phyloP scores from a whole-genome alignment of 2,329 filamentous ascomycete genomes.

The Bretziella fagacearum region DNA sequence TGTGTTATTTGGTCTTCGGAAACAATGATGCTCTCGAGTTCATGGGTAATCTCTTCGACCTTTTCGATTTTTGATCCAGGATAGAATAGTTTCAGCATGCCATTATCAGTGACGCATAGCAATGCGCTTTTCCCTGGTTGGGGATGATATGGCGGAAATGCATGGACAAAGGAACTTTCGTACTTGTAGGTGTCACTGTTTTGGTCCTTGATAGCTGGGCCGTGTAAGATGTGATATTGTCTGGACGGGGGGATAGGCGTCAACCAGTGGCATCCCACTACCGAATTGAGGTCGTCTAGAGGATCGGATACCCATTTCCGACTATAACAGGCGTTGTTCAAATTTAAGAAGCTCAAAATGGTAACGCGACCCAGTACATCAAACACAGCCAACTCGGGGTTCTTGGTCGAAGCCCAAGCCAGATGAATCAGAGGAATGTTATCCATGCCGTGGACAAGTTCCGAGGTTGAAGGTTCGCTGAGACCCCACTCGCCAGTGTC shows the following conservation, averaged over 20 bases:
- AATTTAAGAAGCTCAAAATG: constrained; percentile 53
- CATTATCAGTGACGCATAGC: constrained; percentile 58
- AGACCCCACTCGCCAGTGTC: constrained; percentile 59
- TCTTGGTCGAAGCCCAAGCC: constrained; percentile 56
- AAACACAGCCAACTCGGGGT: constrained; percentile 65
- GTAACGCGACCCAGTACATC: constrained; percentile 64
- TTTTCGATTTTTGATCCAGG: constrained; percentile 50
- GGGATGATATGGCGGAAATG: constrained; percentile 57
- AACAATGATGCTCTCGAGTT: constrained; percentile 55
- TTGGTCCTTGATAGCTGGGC: constrained; percentile 45
- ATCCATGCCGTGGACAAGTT: constrained; percentile 43
- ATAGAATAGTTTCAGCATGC: constrained; percentile 59
- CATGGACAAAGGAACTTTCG: constrained; percentile 46
- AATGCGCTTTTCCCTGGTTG: constrained; percentile 54
- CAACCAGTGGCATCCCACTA: constrained; percentile 81
- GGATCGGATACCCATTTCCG: constrained; percentile 49
- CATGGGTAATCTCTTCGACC: constrained; percentile 55
- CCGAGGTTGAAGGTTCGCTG: constrained; percentile 49
- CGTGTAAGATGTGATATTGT: constrained; percentile 24
- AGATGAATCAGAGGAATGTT: constrained; percentile 60
- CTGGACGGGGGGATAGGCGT: constrained; percentile 34
- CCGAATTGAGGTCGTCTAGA: constrained; percentile 54
- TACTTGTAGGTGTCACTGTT: constrained; percentile 40
- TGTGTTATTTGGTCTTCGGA: constrained; percentile 66
- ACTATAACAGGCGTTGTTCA: constrained; percentile 53